Evolutionary conservation across 2,329 filamentous ascomycete species (phyloP), one percentile per base, ranked within the genome.

Genomic region (Penicillium polonicum): DNA sequence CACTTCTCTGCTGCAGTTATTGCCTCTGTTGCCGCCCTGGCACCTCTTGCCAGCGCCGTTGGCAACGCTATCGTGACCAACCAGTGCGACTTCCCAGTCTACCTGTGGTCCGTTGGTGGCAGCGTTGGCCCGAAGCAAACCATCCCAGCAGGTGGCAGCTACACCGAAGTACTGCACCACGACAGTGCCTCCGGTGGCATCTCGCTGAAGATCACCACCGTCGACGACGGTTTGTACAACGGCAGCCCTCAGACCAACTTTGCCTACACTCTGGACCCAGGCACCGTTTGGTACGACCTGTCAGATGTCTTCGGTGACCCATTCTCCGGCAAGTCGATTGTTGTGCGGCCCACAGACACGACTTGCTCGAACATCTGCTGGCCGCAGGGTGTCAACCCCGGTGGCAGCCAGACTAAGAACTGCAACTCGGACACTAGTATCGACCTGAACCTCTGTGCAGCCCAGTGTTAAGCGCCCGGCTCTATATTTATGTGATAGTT

Each of bases 241-340:
- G 70, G 68, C 31, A 72, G 68, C 41, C 63, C 74, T 4, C 72
- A 78, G 63, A 72, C 74, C 42, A 73, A 72, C 60, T 78, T 72
- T 60, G 74, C 77, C 39, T 79, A 79, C 64, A 74, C 71, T 33
- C 67, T 78, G 50, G 70, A 73, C 52, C 67, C 70, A 41, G 66
- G 63, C 46, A 64, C 68, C 42, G 65, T 77, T 57, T 76, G 72
- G 64, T 79, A 79, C 55, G 77, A 78, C 52, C 64, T 80, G 55
- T 75, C 72, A 5, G 72, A 76, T 65, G 76, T 79, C 53, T 75
- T 75, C 48, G 77, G 76, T 4, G 72, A 77, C 55, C 68, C 77
- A 10, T 79, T 79, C 63, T 65, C 65, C 1, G 71, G 72, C 4
- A 58, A 61, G 8, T 42, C 62, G 0, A 49, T 75, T 12, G 54